Evolutionary conservation across 2,329 filamentous ascomycete species (phyloP), one percentile per base, ranked within the genome.

Genomic region (Diplocarpon mali): DNA sequence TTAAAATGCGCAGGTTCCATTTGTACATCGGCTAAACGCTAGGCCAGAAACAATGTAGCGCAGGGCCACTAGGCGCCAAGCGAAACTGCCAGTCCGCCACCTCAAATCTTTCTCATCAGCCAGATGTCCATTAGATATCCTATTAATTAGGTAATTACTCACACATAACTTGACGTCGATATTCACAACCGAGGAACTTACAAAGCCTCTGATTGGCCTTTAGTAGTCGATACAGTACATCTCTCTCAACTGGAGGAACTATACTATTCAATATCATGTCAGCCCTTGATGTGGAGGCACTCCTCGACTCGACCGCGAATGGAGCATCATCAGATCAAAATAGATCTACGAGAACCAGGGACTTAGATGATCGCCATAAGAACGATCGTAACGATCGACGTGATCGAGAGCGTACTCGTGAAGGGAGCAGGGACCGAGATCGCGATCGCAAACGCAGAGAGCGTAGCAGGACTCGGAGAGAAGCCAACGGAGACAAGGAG

Each of bases 301-400:
- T 95, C 53, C 79, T 95, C 56, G 88, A 95, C 66, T 85, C 84
- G 41, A 86, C 85, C 51, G 85, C 85, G 42, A 80, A 79, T 62
- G 71, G 72, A 54, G 67, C 70, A 48, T 62, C 64, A 47, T 67
- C 69, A 43, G 68, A 73, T 43, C 55, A 55, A 36, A 64, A 61
- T 48, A 60, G 59, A 46, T 53, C 57, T 49, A 41, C 65, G 42
- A 65, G 66, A 46, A 61, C 69, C 54, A 75, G 77, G 51, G 74
- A 78, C 52, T 68, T 71, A 53, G 76, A 79, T 54, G 67, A 71
- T 57, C 71, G 74, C 45, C 70, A 73, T 52, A 78, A 70, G 53
- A 66, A 68, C 52, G 75, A 76, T 45, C 67, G 69, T 34, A 66
- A 68, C 51, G 62, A 67, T 46, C 71, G 74, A 40, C 69, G 69